These are phyloP conservation scores for Xylaria acuta DNA, from an alignment of 495 filamentous ascomycete genomes.

Conservation along the genomic window DNA sequence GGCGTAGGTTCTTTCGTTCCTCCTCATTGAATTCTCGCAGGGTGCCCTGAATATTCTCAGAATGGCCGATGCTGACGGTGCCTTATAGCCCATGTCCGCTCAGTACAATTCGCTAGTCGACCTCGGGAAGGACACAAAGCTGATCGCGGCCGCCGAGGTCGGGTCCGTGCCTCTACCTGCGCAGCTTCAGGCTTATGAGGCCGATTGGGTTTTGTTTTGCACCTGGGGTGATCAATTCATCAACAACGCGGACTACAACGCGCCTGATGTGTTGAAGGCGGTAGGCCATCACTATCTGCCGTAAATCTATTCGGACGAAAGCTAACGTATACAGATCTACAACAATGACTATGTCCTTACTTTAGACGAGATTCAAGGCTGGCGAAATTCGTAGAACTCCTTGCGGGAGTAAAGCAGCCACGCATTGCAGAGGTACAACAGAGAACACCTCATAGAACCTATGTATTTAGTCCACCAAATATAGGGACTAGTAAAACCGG, in stretches of 20 bases:
- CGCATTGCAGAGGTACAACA: background rate
- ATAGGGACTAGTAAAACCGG: too few species aligned
- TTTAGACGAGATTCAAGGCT: background rate
- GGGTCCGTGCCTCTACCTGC: conserved; percentile 52
- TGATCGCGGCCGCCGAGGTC: conserved; percentile 54
- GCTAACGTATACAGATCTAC: background rate
- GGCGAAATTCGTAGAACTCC: background rate
- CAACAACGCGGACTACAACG: conserved; percentile 35
- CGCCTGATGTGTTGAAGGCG: conserved; percentile 30
- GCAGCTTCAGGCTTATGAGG: conserved; percentile 47
- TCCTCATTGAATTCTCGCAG: background rate
- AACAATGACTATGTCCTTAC: background rate
- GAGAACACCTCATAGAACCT: background rate
- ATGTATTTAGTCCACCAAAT: too few species aligned
- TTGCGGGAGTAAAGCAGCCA: too few species aligned
- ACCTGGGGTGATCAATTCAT: conserved; percentile 52
- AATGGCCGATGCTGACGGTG: background rate
- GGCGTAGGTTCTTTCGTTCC: conserved; percentile 36
- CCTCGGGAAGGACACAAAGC: conserved; percentile 52
- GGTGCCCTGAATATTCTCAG: background rate
- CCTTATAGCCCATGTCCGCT: conserved; percentile 41
- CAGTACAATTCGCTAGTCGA: conserved; percentile 53
- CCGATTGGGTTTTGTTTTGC: conserved; percentile 56
- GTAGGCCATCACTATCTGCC: background rate
- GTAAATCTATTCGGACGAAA: background rate